Evolutionary conservation across 129 eudicot genomes (phyloP), one percentile per base, ranked within the genome.

Genomic region (Centaurea solstitialis): DNA sequence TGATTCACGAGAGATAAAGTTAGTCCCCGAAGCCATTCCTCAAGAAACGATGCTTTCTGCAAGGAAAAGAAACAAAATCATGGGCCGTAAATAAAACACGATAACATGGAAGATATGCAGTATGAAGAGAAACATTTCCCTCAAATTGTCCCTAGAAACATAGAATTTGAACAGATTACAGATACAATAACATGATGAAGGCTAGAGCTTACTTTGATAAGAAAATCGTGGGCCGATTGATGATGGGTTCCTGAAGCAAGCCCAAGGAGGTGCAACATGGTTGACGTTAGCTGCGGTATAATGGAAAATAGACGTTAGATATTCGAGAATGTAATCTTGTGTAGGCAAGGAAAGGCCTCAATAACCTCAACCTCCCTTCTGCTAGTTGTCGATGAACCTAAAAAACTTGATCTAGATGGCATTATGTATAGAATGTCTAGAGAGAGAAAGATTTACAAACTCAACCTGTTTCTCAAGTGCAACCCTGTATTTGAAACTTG

Each of bases 401-500:
- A 18, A 9, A 23, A 70, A 53, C 12, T 38, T 9, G 17, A 33
- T 5, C 13, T 4, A 3, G 9, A 68, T 10, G 64, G 43, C n/a
- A 68, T 35, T 62, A 24, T 26, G 12, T 65, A 30, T 10, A 45
- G 0, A 20, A 35, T 59, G 57, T 45, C 69, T 24, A 59, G 23
- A 81, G 45, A 9, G 2, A 57, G 6, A 61, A 70, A 39, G 21
- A 28, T 4, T 18, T 20, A 77, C 70, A 67, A 70, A 45, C 77
- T 33, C 82, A 75, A 94, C 97, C 99, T 94, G 99, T 86, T 92
- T 95, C 80, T 95, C 98, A 61, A 95, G 94, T 33, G 97, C 93
- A 80, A 88, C 77, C 77, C 89, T 78, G 38, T 95, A 95, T 83
- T 90, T 95, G 87, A 92, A 95, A 78, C 91, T 95, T 45, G 97